phyloP scores from a whole-genome alignment of 352 stramenopile species.

The Phytophthora megakarya region DNA sequence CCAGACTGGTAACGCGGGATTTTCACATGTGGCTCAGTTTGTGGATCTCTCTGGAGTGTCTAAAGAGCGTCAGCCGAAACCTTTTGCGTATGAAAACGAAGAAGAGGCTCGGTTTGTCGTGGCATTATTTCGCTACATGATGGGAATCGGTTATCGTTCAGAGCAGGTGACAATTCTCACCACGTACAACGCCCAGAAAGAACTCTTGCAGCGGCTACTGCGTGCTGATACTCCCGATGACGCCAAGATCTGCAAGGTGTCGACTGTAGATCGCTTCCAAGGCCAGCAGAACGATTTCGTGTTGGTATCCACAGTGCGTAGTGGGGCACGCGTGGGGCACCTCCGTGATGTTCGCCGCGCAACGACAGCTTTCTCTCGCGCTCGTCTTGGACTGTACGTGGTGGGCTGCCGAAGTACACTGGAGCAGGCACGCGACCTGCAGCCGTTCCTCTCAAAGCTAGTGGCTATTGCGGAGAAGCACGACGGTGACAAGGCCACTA shows the following conservation, averaged over 20 bases:
- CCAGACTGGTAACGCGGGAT: constrained; percentile 86
- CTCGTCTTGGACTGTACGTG: constrained; percentile 94
- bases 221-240: constrained; percentile 23
- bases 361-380: constrained; percentile 92
- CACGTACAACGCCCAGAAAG: constrained; percentile 95
- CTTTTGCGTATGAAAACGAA: constrained; percentile 95
- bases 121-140: constrained; percentile 93
- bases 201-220: constrained; percentile 91
- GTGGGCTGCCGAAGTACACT: constrained; percentile 85
- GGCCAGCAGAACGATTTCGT: constrained; percentile 96
- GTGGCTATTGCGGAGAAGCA: constrained; percentile 28
- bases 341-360: constrained; percentile 92
- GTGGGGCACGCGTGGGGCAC: constrained; percentile 83
- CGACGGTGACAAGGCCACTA: constrained; percentile 33
- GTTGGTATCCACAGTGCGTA: constrained; percentile 94
- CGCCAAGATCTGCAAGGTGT: constrained; percentile 53
- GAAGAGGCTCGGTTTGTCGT: constrained; percentile 95
- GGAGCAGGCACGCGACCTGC: constrained; percentile 73
- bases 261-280: constrained; percentile 96
- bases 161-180: constrained; percentile 94
- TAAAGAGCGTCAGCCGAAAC: constrained; percentile 70
- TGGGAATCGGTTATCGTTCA: constrained; percentile 90
- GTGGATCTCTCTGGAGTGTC: constrained; percentile 74
- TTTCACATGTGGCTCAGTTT: constrained; percentile 90
- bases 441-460: constrained; percentile 49